Evolutionary conservation across 2,329 filamentous ascomycete species (phyloP), one percentile per base, ranked within the genome.

Genomic region (Ilyonectria sp.): DNA sequence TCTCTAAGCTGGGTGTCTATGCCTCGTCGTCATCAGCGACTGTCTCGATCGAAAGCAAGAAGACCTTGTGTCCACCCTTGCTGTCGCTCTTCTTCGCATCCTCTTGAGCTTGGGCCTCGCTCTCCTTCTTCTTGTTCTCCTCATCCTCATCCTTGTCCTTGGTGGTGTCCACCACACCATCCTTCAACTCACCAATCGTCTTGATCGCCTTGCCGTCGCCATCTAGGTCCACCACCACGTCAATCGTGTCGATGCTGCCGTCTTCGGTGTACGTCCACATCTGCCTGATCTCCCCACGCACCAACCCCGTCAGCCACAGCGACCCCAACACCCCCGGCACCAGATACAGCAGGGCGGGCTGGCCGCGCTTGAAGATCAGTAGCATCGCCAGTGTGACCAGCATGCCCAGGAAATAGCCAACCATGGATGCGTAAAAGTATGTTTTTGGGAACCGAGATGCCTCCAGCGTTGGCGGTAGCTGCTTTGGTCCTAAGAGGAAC

Each of bases 271-370:
- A 98, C 3, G 85, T 84, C 92, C 93, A 97, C 89, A 98, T 92
- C 47, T 90, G 81, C 57, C 84, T 85, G 2, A 95, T 70, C 76
- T 98, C 94, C 2, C 94, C 92, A 11, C 91, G 89, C 19, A 87
- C 78, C 5, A 91, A 73, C 0, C 92, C 95, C 2, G 93, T 96
- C 4, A 90, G 80, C 92, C 94, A 97, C 1, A 96, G 78, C 1
- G 91, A 88, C 1, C 88, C 85, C 6, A 98, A 82, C 0, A 98
- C 94, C 0, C 93, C 92, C 0, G 95, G 95, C 0, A 98, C 96
- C 7, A 99, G 89, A 78, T 98, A 98, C 15, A 99, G 84, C 35
- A 99, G 86, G 8, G 96, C 95, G 0, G 95, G 95, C 78, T 99
- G 95, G 3, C 93, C 94, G 69, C 94, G 94, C 53, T 92, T 87